These are phyloP conservation scores for Protomyces inouyei DNA, from an alignment of 1,139 yeast species.

Conservation along the genomic window DNA sequence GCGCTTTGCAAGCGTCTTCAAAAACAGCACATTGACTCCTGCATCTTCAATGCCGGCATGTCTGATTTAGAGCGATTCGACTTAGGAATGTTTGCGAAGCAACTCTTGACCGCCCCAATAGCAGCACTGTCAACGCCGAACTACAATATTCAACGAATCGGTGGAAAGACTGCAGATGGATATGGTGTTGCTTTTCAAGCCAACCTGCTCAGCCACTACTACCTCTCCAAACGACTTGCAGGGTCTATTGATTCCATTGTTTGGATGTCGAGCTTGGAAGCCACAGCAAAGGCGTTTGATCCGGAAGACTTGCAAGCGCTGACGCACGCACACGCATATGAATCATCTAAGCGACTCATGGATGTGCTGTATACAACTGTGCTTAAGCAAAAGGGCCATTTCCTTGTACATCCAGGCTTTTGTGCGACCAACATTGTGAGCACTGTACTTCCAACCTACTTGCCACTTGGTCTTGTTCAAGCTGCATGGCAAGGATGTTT, in stretches of 20 bases:
- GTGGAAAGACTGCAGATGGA: conserved; percentile 61
- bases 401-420: conserved; percentile 89
- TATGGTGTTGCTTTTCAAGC: conserved; percentile 90
- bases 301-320: conserved; percentile 69
- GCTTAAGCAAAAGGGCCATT: conserved; percentile 52
- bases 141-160: conserved; percentile 73
- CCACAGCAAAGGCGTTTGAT: conserved; percentile 36
- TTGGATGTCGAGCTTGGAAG: conserved; percentile 27
- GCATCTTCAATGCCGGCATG: conserved; percentile 85
- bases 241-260: background rate
- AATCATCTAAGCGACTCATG: conserved; percentile 83
- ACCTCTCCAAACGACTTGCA: conserved; percentile 41
- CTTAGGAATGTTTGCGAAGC: conserved; percentile 70
- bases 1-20: conserved; percentile 50
- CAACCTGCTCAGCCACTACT: conserved; percentile 92
- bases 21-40: conserved; percentile 63
- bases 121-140: conserved; percentile 77
- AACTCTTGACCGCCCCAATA: conserved; percentile 59
- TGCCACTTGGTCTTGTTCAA: conserved; percentile 57
- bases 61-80: conserved; percentile 82
- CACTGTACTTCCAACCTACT: conserved; percentile 66
- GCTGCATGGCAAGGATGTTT: conserved; percentile 51
- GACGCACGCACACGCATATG: conserved; percentile 65
- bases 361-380: conserved; percentile 69
- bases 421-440: conserved; percentile 78